A percentile compares a stretch with the other conserved stretches of the same genome.
These are phyloP conservation scores for Arabis alpina DNA, from an alignment of 345 rosid species.

Conservation along the genomic window DNA sequence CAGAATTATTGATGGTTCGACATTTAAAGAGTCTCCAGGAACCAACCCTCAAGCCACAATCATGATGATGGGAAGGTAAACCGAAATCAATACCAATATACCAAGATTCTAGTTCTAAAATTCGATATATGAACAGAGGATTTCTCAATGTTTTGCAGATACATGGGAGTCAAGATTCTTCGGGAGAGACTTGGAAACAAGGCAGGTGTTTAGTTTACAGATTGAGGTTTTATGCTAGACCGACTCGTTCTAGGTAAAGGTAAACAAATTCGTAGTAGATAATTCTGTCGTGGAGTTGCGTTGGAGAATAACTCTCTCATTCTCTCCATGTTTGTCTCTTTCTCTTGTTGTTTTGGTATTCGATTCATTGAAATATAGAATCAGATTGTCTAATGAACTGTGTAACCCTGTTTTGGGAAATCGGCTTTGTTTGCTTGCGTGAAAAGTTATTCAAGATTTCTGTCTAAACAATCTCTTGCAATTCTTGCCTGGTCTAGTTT, in stretches of 20 bases:
- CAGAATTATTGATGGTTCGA: constrained; percentile 84
- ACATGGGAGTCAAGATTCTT: constrained; percentile 87
- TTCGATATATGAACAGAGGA: constrained; percentile 14
- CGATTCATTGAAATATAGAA: constrained; percentile 37
- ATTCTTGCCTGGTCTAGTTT: neutral
- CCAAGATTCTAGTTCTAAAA: neutral
- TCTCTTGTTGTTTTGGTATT: constrained; percentile 35
- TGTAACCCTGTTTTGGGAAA: constrained; percentile 32
- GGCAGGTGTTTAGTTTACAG: constrained; percentile 52
- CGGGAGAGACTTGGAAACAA: constrained; percentile 66
- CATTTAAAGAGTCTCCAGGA: constrained; percentile 80
- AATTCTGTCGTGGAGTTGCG: constrained; percentile 28
- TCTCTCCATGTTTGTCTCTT: neutral
- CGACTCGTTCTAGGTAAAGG: neutral
- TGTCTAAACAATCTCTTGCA: constrained; percentile 10
- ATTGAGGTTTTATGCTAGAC: constrained; percentile 8
- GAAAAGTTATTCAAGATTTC: constrained; percentile 24
- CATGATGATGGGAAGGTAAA: constrained; percentile 98
- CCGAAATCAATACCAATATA: constrained; percentile 28
- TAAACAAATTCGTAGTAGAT: constrained; percentile 25
- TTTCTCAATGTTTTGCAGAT: constrained; percentile 57
- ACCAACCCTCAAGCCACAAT: constrained; percentile 98
- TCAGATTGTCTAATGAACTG: constrained; percentile 34
- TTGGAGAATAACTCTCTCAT: constrained; percentile 2
- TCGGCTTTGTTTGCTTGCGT: constrained; percentile 35